These are phyloP conservation scores for Taphrina deformans DNA, from an alignment of 1,139 yeast species.

Conservation along the genomic window DNA sequence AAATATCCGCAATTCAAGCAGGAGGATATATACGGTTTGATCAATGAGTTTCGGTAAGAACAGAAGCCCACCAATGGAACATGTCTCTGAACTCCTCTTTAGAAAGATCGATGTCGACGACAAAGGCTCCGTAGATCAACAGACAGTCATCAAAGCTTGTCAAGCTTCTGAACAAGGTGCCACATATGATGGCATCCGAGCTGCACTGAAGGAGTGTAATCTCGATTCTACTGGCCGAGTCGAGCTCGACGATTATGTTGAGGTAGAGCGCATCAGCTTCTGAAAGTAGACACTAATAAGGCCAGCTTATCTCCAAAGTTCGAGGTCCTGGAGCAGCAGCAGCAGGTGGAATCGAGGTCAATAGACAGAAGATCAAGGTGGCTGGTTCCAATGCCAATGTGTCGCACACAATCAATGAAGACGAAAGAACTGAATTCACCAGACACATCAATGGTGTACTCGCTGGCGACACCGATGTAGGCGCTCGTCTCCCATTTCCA, in stretches of 20 bases:
- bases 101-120: slow-evolving; percentile 82
- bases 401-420: slow-evolving; percentile 96
- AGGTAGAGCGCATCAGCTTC: slow-evolving; percentile 49
- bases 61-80: neutral
- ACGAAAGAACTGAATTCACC: slow-evolving; percentile 93
- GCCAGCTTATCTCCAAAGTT: slow-evolving; percentile 21
- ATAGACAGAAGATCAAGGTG: slow-evolving; percentile 58
- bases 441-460: slow-evolving; percentile 91
- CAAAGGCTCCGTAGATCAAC: slow-evolving; percentile 94
- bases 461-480: slow-evolving; percentile 86
- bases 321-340: slow-evolving; percentile 17
- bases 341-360: slow-evolving; percentile 19
- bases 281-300: neutral
- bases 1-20: slow-evolving; percentile 84
- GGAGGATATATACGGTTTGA: slow-evolving; percentile 77
- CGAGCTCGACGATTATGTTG: slow-evolving; percentile 93
- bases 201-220: slow-evolving; percentile 81
- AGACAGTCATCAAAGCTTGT: slow-evolving; percentile 79
- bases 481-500: slow-evolving; percentile 84
- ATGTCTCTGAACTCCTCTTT: slow-evolving; percentile 45
- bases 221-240: slow-evolving; percentile 97
- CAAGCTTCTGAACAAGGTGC: slow-evolving; percentile 71
- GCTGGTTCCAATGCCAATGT: slow-evolving; percentile 84
- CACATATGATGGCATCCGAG: slow-evolving; percentile 88
- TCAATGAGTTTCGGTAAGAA: slow-evolving; percentile 67